Conservation (phyloP, 345 rosid genomes). For the Eucalyptus fibrosa region DNA sequence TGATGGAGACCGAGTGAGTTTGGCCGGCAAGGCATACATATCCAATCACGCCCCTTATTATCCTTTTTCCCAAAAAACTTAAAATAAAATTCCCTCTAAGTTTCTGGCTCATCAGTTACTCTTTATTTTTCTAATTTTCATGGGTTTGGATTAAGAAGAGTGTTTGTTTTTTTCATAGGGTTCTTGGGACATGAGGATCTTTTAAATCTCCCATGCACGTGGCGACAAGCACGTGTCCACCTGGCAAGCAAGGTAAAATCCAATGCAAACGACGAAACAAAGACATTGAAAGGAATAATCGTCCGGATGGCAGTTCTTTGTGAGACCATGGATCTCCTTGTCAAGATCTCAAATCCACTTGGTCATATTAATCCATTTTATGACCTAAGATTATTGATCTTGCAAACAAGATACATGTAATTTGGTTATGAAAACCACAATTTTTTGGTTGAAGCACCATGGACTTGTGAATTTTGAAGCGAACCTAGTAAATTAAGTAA, state of each 20-base stretch:
- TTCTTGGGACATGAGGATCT: background rate
- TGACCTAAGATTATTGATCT: background rate
- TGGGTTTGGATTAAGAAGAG: background rate
- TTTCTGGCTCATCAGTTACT: background rate
- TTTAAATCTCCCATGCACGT: background rate
- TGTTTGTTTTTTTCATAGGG: background rate
- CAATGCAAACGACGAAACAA: slow-evolving; percentile 55
- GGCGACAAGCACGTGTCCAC: slow-evolving; percentile 40
- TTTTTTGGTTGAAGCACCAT: background rate
- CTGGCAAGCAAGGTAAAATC: slow-evolving; percentile 25
- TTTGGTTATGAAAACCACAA: background rate
- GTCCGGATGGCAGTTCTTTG: slow-evolving; percentile 19
- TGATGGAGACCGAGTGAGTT: background rate
- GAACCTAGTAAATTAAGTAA: background rate
- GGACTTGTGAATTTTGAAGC: background rate
- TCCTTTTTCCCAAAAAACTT: background rate
- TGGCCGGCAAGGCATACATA: background rate
- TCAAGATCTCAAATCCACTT: slow-evolving; percentile 8
- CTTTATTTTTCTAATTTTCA: background rate
- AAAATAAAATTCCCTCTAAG: background rate
- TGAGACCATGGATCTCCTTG: background rate
- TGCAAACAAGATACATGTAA: background rate
- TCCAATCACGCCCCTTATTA: background rate
- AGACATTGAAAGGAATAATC: slow-evolving; percentile 47
- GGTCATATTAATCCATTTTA: background rate